Evolutionary conservation across 805 yeast species (phyloP).

Genomic region (Candida glaebosa): DNA sequence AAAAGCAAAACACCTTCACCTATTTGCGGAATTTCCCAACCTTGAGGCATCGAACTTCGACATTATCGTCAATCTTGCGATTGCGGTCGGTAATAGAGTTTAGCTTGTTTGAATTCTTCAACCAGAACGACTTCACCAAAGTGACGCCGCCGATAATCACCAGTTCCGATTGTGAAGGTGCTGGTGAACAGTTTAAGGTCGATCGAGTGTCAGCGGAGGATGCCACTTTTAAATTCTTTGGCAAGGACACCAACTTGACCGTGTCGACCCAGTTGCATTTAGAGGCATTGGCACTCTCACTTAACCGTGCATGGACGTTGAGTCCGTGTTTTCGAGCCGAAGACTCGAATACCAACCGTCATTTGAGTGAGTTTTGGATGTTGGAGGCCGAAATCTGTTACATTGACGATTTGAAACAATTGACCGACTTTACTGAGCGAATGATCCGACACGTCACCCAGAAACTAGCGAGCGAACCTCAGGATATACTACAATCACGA

Average conservation of each 20-base stretch:
- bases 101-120: constrained; percentile 52
- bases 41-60: constrained; percentile 68
- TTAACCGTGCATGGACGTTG: constrained; percentile 81
- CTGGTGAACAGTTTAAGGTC: constrained; percentile 81
- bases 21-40: constrained; percentile 72
- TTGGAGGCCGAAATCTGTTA: constrained; percentile 86
- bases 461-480: constrained; percentile 13
- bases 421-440: constrained; percentile 63
- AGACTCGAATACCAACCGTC: constrained; percentile 84
- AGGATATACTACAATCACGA: constrained; percentile 33
- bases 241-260: constrained; percentile 66
- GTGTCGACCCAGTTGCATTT: constrained; percentile 92
- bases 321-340: constrained; percentile 96
- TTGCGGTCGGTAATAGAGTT: constrained; percentile 67
- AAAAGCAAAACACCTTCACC: constrained; percentile 65
- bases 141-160: constrained; percentile 87
- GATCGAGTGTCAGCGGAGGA: constrained; percentile 28
- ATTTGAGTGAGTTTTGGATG: constrained; percentile 96
- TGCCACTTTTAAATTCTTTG: constrained; percentile 49
- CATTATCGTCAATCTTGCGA: constrained; percentile 64
- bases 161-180: constrained; percentile 94
- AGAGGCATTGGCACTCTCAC: constrained; percentile 72
- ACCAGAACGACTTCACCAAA: constrained; percentile 53
- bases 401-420: constrained; percentile 50
- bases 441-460: constrained; percentile 56